Percentiles rank a stretch among this genome's conserved stretches.
phyloP scores from a whole-genome alignment of 2,329 filamentous ascomycete genomes.

The Chalaropsis ovoidea region DNA sequence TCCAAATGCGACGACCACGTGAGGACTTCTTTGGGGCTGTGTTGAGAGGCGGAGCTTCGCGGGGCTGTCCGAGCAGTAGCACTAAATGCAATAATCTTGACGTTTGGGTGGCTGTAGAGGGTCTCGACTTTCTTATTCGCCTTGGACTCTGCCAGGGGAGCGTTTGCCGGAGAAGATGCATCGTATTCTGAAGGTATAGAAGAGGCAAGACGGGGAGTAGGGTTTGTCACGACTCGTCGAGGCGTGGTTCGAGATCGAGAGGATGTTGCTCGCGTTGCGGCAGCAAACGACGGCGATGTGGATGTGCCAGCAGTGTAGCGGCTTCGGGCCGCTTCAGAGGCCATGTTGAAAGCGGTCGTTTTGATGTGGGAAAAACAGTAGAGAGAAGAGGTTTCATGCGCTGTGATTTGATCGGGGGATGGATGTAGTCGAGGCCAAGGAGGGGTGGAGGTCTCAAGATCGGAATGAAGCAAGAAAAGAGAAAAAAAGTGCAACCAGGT shows the following conservation, averaged over 20 bases:
- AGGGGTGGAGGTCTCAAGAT: neutral
- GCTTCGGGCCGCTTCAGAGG: slow-evolving; percentile 22
- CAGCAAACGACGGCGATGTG: slow-evolving; percentile 23
- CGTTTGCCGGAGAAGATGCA: slow-evolving; percentile 17
- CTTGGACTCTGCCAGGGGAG: slow-evolving; percentile 20
- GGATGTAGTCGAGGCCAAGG: neutral
- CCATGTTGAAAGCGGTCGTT: neutral
- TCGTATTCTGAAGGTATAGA: slow-evolving; percentile 18
- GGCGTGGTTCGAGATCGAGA: slow-evolving; percentile 20
- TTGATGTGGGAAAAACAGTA: neutral
- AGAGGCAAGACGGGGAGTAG: slow-evolving; percentile 17
- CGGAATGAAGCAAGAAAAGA: neutral
- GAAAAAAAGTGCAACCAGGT: neutral
- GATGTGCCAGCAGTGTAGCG: slow-evolving; percentile 19
- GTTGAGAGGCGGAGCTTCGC: slow-evolving; percentile 31
- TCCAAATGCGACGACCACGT: slow-evolving; percentile 68
- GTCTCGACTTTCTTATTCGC: slow-evolving; percentile 45
- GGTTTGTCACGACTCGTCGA: slow-evolving; percentile 23
- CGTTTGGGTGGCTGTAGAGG: slow-evolving; percentile 62
- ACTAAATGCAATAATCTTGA: slow-evolving; percentile 54
- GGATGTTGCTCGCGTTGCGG: slow-evolving; percentile 21
- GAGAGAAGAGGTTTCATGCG: neutral
- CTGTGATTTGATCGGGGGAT: neutral
- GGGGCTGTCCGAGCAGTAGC: slow-evolving; percentile 32
- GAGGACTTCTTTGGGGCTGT: slow-evolving; percentile 48